phyloP scores from a whole-genome alignment of 768 basidiomycete genomes.

The Boletus pseudo-olivaceus region DNA sequence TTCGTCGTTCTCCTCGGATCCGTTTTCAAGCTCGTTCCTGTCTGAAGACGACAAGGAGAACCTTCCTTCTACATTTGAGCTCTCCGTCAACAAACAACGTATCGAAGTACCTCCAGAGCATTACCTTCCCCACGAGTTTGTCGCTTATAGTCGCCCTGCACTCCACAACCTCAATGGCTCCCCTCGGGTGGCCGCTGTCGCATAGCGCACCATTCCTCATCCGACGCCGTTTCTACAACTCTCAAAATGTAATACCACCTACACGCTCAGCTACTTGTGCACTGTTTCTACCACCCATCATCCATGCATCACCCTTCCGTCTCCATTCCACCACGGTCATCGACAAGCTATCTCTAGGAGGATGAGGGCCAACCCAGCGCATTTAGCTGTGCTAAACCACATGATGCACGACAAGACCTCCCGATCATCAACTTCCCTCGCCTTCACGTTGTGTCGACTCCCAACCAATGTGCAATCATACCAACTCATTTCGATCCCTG shows the following conservation, averaged over 20 bases:
- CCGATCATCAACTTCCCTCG: slow-evolving; percentile 9
- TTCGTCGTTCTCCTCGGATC: slow-evolving; percentile 37
- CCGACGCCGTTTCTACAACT: slow-evolving; percentile 44
- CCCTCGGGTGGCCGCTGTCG: slow-evolving; percentile 50
- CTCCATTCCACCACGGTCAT: slow-evolving; percentile 45
- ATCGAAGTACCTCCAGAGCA: slow-evolving; percentile 69
- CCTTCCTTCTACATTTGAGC: slow-evolving; percentile 64
- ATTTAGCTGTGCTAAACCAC: slow-evolving; percentile 21
- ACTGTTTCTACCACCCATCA: slow-evolving; percentile 62
- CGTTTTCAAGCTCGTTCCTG: slow-evolving; percentile 57
- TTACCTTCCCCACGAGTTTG: slow-evolving; percentile 77
- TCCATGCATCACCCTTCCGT: slow-evolving; percentile 54
- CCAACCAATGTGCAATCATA: slow-evolving; percentile 36
- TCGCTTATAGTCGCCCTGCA: slow-evolving; percentile 72
- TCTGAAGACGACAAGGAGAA: slow-evolving; percentile 82
- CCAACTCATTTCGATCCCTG: slow-evolving; percentile 40
- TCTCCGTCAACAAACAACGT: slow-evolving; percentile 66
- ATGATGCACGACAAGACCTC: slow-evolving; percentile 11
- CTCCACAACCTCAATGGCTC: slow-evolving; percentile 75
- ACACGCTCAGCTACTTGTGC: slow-evolving; percentile 61
- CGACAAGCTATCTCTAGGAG: slow-evolving; percentile 44
- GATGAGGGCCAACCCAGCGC: slow-evolving; percentile 13
- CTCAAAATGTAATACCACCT: slow-evolving; percentile 78
- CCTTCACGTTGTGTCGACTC: slow-evolving; percentile 16
- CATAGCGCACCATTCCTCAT: slow-evolving; percentile 49